A percentile compares a stretch with the other conserved stretches of the same genome.
These are phyloP conservation scores for Plasmodium gonderi DNA, from an alignment of 169 alveolate genomes.

Conservation along the genomic window DNA sequence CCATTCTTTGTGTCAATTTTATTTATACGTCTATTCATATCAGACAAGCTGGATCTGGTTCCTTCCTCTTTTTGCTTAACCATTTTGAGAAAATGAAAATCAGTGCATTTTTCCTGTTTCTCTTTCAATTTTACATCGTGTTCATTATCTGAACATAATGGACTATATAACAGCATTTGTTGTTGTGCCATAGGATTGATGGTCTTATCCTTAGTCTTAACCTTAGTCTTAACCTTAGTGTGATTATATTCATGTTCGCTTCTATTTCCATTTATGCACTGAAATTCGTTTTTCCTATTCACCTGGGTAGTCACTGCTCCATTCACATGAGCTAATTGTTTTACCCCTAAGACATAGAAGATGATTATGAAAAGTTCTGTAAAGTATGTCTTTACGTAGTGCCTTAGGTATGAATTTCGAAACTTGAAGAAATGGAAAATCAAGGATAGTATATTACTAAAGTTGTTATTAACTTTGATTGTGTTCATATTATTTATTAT, in stretches of 20 bases:
- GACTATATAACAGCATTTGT: no score
- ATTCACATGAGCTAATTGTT: constrained; percentile 37
- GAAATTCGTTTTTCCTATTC: neutral
- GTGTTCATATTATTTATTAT: constrained; percentile 20
- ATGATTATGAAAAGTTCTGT: constrained; percentile 46
- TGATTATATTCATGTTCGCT: no score
- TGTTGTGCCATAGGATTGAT: no score
- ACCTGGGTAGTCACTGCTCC: neutral
- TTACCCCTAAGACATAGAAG: constrained; percentile 59
- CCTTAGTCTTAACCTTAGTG: no score
- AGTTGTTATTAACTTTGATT: constrained; percentile 18
- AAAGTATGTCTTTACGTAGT: constrained; percentile 21
- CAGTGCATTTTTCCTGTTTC: no score
- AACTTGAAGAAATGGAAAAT: constrained; percentile 56
- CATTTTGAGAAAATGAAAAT: no score
- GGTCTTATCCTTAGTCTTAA: no score
- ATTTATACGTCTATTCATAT: neutral
- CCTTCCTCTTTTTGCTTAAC: neutral
- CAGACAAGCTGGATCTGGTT: neutral
- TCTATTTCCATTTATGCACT: no score
- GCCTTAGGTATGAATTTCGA: constrained; percentile 33
- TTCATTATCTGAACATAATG: neutral
- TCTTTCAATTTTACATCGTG: neutral
- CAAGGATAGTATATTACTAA: constrained; percentile 62
- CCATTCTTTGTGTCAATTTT: neutral